Base-by-base conservation (phyloP, 495 filamentous ascomycete genomes). In the Platismatia glauca region DNA sequence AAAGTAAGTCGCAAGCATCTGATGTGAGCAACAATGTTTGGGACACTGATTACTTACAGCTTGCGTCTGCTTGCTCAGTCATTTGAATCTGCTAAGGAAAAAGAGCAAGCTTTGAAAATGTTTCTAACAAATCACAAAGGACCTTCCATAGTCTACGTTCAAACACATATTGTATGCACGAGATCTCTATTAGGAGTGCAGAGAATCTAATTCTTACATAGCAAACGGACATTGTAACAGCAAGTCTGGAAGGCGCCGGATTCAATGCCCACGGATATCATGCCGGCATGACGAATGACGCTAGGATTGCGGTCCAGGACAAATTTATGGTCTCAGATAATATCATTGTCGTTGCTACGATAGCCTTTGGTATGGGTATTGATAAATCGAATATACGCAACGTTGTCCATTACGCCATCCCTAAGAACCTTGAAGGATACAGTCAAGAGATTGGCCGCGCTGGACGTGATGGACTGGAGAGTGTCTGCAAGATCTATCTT, bases 321-420 rank as follows among this genome's bases (percentile, higher is more conserved):
- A 69, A 72, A 1, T 86, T 85, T 61, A 82, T 85, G 79, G 69
- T 67, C 8, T 69, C 70, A 15, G 68, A 70, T 6, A 69, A 79
- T 44, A 62, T 77, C 11, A 76, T 83, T 24, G 79, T 84, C 35
- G 80, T 81, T 9, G 82, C 81, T 20, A 85, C 82, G 0, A 84
- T 85, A 60, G 82, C 82, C 13, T 84, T 85, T 43, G 81, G 81
- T 20, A 83, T 84, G 81, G 81, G 81, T 1, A 82, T 84, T 34
- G 81, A 84, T 62, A 85, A 85, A 65, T 43, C 81, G 0, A 72
- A 83, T 57, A 84, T 85, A 50, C 72, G 82, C n/a, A 84, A 82
- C 59, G 71, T 85, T 37, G 69, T 84, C 11, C 81, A 85, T 62
- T 83, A 78, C 67, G 76, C 81, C 60, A 70, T 84, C 9, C 76